These are phyloP conservation scores for Botryotinia convoluta DNA, from an alignment of 2,329 filamentous ascomycete species.

Conservation along the genomic window DNA sequence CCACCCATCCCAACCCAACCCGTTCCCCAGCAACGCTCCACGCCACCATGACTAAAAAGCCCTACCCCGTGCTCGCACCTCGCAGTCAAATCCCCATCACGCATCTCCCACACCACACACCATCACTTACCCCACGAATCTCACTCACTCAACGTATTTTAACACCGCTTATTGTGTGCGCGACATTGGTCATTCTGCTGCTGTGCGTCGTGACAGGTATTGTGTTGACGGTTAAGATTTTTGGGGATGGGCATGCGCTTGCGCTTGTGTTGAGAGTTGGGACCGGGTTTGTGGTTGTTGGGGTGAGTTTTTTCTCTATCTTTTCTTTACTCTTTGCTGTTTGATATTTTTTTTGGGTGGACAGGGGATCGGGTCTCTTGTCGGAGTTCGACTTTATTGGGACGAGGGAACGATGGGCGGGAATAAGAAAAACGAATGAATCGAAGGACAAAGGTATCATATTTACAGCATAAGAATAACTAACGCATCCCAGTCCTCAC, in stretches of 20 bases:
- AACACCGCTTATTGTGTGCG: conserved; percentile 25
- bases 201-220: conserved; percentile 22
- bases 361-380: too few species aligned
- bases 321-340: too few species aligned
- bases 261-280: not conserved
- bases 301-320: conserved; percentile 26
- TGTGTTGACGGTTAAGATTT: conserved; percentile 22
- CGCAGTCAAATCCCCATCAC: conserved; percentile 11
- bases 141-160: conserved; percentile 25
- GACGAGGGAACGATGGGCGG: too few species aligned
- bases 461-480: not conserved
- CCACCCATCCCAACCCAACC: not conserved
- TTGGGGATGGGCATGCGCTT: not conserved
- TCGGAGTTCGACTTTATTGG: too few species aligned
- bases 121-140: not conserved
- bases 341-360: too few species aligned
- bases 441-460: too few species aligned
- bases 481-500: conserved; percentile 22
- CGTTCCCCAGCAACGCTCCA: not conserved
- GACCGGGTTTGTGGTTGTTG: conserved; percentile 22
- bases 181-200: conserved; percentile 23
- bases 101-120: not conserved
- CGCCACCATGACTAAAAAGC: not conserved
- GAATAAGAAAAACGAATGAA: too few species aligned
- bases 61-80: not conserved